Evolutionary conservation across 768 basidiomycete genomes (phyloP).

Genomic region (Vararia minispora): DNA sequence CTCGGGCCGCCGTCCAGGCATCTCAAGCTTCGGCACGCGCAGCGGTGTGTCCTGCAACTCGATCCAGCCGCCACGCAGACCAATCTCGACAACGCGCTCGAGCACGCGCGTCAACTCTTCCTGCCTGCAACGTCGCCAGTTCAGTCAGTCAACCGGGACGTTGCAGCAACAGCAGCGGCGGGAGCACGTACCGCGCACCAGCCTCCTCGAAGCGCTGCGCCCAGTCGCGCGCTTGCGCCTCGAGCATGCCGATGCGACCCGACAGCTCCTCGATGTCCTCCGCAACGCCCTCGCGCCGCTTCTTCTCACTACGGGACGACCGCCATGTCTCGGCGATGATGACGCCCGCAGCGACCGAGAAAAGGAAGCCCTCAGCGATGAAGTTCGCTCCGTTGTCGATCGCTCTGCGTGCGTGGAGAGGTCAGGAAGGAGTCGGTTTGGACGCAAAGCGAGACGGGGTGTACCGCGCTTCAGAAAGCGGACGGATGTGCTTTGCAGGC

Average conservation of each 20-base stretch:
- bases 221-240: constrained; percentile 26
- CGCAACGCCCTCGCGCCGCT: constrained; percentile 61
- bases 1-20: too few relatives aligned
- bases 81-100: constrained; percentile 58
- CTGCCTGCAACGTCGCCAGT: constrained; percentile 23
- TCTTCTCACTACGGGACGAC: constrained; percentile 53
- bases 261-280: constrained; percentile 56
- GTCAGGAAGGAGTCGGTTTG: not conserved
- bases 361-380: constrained; percentile 78
- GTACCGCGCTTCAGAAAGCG: constrained; percentile 66
- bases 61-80: constrained; percentile 49
- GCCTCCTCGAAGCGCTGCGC: constrained; percentile 37
- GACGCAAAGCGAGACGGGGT: constrained; percentile 14
- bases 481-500: constrained; percentile 57
- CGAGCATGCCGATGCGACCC: constrained; percentile 34
- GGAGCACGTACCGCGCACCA: constrained; percentile 27
- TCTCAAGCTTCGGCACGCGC: too few relatives aligned
- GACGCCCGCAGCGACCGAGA: constrained; percentile 59
- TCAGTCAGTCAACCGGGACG: not conserved
- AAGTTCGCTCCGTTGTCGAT: constrained; percentile 82
- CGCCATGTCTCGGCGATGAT: constrained; percentile 76
- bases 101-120: constrained; percentile 55
- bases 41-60: constrained; percentile 55
- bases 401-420: constrained; percentile 33
- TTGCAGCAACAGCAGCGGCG: not conserved